These are phyloP conservation scores for Fusarium clavum DNA, from an alignment of 2,329 filamentous ascomycete species.

Conservation along the genomic window DNA sequence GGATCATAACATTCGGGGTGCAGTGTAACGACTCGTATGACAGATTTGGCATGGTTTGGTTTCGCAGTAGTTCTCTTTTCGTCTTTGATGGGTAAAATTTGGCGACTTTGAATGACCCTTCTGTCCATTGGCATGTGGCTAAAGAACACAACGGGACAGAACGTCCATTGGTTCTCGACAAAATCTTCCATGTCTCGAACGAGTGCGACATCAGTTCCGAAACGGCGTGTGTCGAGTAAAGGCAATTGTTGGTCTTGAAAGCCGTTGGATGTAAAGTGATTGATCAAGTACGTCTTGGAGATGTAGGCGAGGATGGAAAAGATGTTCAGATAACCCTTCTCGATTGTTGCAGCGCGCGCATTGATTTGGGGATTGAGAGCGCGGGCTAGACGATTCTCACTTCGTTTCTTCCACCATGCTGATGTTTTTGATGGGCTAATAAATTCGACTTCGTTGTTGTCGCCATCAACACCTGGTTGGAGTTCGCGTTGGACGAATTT, in stretches of 20 bases:
- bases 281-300: neutral
- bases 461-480: neutral
- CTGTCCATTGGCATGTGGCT: too few relatives aligned
- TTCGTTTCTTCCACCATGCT: conserved; percentile 7
- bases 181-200: neutral
- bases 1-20: conserved; percentile 6
- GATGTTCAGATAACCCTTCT: conserved; percentile 11
- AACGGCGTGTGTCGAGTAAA: neutral
- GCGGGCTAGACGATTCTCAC: neutral
- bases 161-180: too few relatives aligned
- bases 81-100: too few relatives aligned
- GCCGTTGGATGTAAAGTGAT: neutral
- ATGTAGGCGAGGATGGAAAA: conserved; percentile 34
- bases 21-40: conserved; percentile 3
- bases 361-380: neutral
- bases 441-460: neutral
- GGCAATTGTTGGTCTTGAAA: conserved; percentile 19
- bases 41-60: neutral
- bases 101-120: too few relatives aligned
- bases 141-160: too few relatives aligned
- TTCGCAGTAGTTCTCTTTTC: too few relatives aligned
- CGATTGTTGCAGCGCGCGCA: neutral
- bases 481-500: neutral
- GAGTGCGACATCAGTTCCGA: too few relatives aligned
- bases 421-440: neutral